phyloP scores from a whole-genome alignment of 2,329 filamentous ascomycete species.

The Bipolaris victoriae region DNA sequence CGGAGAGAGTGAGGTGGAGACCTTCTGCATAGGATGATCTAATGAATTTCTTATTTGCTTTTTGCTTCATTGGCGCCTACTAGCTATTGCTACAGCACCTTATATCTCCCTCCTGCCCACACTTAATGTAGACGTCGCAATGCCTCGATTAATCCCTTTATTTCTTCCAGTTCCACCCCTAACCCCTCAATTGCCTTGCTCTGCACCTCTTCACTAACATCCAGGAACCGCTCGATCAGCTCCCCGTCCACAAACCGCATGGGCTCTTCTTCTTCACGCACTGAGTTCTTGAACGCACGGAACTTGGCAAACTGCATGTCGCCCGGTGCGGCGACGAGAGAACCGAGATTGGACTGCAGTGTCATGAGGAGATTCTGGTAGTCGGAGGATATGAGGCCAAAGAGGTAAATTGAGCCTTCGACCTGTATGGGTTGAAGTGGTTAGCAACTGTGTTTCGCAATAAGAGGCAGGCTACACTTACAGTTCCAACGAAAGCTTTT shows the following conservation, averaged over 20 bases:
- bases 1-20: no score
- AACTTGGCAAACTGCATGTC: conserved; percentile 77
- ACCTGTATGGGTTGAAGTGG: conserved; percentile 65
- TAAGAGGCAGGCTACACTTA: conserved; percentile 54
- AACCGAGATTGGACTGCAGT: conserved; percentile 75
- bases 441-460: conserved; percentile 16
- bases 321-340: conserved; percentile 71
- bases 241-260: conserved; percentile 92
- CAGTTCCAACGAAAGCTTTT: conserved; percentile 86
- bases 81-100: no score
- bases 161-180: conserved; percentile 62
- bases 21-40: no score
- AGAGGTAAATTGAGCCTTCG: conserved; percentile 90
- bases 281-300: conserved; percentile 79
- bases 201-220: conserved; percentile 67
- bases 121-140: conserved; percentile 56
- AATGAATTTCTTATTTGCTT: background rate
- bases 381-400: conserved; percentile 74
- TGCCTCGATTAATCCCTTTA: conserved; percentile 66
- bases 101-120: background rate
- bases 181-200: conserved; percentile 59
- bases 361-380: conserved; percentile 82
- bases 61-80: no score
- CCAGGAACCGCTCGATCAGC: conserved; percentile 83
- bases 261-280: conserved; percentile 74